Base-by-base conservation (phyloP, 192 early-diverging fungal genomes). In the Dissophora ornata region DNA sequence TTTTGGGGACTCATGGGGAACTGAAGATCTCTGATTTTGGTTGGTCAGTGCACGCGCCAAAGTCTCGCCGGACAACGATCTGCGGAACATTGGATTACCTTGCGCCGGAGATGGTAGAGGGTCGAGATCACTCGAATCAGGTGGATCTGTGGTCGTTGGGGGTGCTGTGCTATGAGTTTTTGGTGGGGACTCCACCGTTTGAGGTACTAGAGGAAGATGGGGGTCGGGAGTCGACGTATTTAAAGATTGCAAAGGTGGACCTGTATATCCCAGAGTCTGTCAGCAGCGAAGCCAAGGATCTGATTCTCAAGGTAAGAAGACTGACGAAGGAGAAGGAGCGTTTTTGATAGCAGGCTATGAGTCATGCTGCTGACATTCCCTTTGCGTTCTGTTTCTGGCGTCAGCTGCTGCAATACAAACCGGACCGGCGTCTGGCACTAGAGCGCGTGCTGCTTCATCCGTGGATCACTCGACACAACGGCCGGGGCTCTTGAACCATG, bases 11-110 rank as follows among this genome's bases (percentile, higher is more conserved):
- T 18, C 83, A 92, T 26, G 96, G 94, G 28, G 93, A 96, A 61
- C 83, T 98, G 41, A 97, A 97, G 63, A 96, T 98, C 74, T 93
- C 90, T 15, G 97, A 98, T 83, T 98, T 98, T 86, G 97, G 97
- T 1, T 98, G 97, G 97, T 94, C 93, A 1, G 95, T 98, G 12
- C 93, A 96, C 67, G 88, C 94, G 29, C 91, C 89, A 16, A 85
- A 88, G 52, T 82, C 84, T 53, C 90, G 96, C 75, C 86, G 97
- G 53, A 83, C 81, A 44, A 98, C 97, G 0, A 65, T 97, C 19
- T 98, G 97, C 67, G 97, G 97, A 13, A 98, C 97, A 7, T 80
- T 97, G 55, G 97, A 98, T 79, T 98, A 98, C 69, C 78, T 98
- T 40, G 91, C 97, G 7, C 97, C 97, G 16, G 97, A 98, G 85